These are phyloP conservation scores for Aureobasidium sp. DNA, from an alignment of 2,329 filamentous ascomycete genomes.

Conservation along the genomic window DNA sequence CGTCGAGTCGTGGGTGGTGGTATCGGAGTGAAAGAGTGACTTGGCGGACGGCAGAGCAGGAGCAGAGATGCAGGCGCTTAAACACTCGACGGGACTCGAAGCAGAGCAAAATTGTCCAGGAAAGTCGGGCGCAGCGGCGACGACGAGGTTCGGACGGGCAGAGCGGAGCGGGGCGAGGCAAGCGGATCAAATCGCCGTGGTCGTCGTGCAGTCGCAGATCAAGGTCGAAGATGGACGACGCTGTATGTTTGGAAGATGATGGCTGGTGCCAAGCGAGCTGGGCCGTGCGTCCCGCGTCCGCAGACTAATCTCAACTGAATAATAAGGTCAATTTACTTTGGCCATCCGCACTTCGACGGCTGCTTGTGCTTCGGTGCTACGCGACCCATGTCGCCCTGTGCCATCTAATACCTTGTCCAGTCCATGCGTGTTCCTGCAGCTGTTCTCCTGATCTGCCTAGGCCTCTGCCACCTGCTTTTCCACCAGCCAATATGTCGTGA, in stretches of 20 bases:
- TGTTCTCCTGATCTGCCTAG: neutral
- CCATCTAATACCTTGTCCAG: neutral
- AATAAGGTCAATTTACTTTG: neutral
- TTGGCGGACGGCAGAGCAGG: conserved; percentile 7
- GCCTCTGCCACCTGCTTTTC: neutral
- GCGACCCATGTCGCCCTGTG: neutral
- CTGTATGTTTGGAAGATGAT: conserved; percentile 8
- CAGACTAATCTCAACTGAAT: neutral
- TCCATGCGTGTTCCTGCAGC: conserved; percentile 7
- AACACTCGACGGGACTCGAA: conserved; percentile 3
- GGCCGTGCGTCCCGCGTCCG: neutral
- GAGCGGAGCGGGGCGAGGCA: conserved; percentile 1
- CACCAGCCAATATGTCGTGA: neutral
- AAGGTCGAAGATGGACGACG: conserved; percentile 4
- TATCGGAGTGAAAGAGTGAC: conserved; percentile 11
- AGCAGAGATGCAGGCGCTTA: conserved; percentile 14
- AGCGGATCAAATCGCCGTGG: conserved; percentile 5
- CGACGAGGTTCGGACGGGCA: neutral
- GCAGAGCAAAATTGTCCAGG: neutral
- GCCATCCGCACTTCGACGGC: neutral
- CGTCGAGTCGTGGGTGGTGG: conserved; percentile 5
- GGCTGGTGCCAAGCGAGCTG: conserved; percentile 3
- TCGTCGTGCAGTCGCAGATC: conserved; percentile 13
- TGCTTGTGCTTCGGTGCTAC: neutral
- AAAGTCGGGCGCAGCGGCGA: neutral